Percentiles rank a stretch among this genome's conserved stretches.
Conservation (phyloP, 257 asterid species). For the Solanum neorickii region DNA sequence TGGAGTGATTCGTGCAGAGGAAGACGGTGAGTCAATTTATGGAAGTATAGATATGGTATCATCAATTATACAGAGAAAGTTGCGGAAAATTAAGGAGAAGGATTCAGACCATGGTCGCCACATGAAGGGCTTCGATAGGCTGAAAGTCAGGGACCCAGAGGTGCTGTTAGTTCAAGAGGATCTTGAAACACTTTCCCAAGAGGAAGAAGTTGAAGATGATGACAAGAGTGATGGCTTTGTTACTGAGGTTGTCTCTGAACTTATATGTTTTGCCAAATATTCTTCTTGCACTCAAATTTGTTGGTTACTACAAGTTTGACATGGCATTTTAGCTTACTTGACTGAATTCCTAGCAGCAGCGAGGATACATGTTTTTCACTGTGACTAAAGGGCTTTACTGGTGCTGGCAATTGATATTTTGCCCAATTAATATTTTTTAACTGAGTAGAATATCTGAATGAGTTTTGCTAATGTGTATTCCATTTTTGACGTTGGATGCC, state of each 20-base stretch:
- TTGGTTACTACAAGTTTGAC: neutral
- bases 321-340: neutral
- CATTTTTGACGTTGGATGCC: neutral
- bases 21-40: constrained; percentile 63
- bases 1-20: constrained; percentile 90
- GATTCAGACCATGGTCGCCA: constrained; percentile 91
- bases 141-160: constrained; percentile 47
- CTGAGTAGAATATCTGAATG: neutral
- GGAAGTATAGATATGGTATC: constrained; percentile 78
- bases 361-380: neutral
- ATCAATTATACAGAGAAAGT: constrained; percentile 67
- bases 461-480: neutral
- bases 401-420: neutral
- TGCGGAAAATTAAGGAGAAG: constrained; percentile 95
- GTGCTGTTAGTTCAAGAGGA: constrained; percentile 19
- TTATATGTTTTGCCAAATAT: neutral
- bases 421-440: neutral
- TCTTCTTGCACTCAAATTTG: neutral
- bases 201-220: constrained; percentile 25
- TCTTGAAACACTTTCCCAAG: constrained; percentile 24
- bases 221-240: constrained; percentile 17
- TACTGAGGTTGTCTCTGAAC: constrained; percentile 37
- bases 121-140: constrained; percentile 76
- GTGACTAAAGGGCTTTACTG: neutral
- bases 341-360: neutral